A percentile compares a stretch with the other conserved stretches of the same genome.
These are phyloP conservation scores for Penicillium pulvis DNA, from an alignment of 495 filamentous ascomycete species.

Conservation along the genomic window DNA sequence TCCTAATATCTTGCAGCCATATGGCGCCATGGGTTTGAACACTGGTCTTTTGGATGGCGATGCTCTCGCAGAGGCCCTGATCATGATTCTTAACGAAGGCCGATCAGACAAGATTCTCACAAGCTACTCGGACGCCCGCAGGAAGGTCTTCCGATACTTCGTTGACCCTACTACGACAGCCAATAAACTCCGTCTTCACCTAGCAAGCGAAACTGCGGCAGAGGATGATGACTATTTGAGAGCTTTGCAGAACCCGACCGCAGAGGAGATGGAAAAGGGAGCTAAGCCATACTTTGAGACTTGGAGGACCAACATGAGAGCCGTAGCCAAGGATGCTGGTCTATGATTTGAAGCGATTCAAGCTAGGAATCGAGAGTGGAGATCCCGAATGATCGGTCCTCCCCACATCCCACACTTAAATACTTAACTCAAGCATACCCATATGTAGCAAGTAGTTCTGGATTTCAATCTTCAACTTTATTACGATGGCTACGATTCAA, in stretches of 20 bases:
- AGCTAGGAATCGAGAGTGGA: neutral
- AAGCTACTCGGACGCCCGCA: neutral
- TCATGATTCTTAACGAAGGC: neutral
- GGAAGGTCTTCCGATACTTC: neutral
- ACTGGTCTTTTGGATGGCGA: constrained; percentile 1
- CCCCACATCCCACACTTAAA: neutral
- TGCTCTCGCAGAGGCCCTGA: neutral
- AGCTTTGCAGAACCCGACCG: neutral
- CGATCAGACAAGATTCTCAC: neutral
- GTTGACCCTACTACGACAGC: neutral
- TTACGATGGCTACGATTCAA: neutral
- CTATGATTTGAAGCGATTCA: neutral
- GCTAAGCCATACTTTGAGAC: neutral
- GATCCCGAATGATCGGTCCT: neutral
- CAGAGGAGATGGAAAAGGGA: neutral
- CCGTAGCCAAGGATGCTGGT: neutral
- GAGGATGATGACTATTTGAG: neutral
- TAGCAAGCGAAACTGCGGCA: neutral
- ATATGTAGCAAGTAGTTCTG: neutral
- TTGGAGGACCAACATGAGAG: neutral
- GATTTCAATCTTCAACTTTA: neutral
- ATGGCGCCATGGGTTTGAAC: neutral
- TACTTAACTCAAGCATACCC: neutral
- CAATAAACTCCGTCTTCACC: neutral
- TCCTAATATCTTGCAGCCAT: neutral